Base-by-base conservation (phyloP, 2,329 filamentous ascomycete species). In the Clonostachys sp. region DNA sequence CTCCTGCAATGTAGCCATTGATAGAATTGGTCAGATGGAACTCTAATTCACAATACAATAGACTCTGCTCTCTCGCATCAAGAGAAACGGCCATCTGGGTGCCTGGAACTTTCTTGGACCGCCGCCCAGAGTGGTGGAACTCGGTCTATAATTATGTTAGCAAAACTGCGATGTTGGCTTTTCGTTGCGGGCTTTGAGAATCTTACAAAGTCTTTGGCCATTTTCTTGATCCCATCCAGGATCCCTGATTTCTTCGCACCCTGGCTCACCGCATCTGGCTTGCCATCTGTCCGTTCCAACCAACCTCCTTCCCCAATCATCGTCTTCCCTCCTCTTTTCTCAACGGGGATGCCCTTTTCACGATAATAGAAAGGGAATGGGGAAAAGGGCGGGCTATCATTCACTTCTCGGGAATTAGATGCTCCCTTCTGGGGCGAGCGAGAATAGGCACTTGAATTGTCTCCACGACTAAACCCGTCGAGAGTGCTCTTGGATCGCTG, bases 41-140 rank as follows among this genome's bases (percentile, higher is more conserved):
- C 56, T 81, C 78, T 8, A 83, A 70, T 58, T 83, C 79, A 57
- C 77, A 78, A 59, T 80, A 82, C 8, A 83, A 60, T 9, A 83
- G 69, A 44, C 74, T 77, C 56, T 83, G 80, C 61, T 81, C 78
- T 41, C 79, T 74, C 1, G 77, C 66, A 55, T 73, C 65, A 5
- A 83, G 68, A 0, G 78, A 80, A 53, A 81, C 76, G 18, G 63
- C 60, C 4, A 77, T 55, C 13, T 63, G 64, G 13, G 64, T 55
- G 33, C 54, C 51, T 13, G 49, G 51, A 13, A 18, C 34, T 3
- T 59, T 57, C 38, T 63, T 62, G 6, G 59, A 50, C 18, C 64
- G 62, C 44, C 66, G 63, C 36, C 55, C 56, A 12, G 59, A 55
- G 48, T 68, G 52, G 40, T 66, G 58, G 5, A 68, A 48, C 6